Conservation (phyloP, 2,329 filamentous ascomycete species). For the Cyphellophora attinorum region DNA sequence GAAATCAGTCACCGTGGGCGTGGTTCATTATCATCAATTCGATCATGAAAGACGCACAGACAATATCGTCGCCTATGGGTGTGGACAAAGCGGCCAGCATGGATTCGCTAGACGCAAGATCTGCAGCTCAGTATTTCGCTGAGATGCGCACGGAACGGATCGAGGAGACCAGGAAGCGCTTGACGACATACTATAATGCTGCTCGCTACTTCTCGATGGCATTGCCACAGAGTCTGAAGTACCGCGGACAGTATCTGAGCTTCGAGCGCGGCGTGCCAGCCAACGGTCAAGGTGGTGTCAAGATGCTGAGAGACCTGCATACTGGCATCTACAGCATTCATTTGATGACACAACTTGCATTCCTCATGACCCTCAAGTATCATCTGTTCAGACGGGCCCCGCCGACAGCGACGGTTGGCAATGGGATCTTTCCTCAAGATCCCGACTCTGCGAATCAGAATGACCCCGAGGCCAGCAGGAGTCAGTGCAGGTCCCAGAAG, state of each 20-base stretch:
- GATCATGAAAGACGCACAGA: conserved; percentile 28
- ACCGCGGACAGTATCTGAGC: conserved; percentile 22
- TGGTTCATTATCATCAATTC: conserved; percentile 33
- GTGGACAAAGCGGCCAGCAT: conserved; percentile 8
- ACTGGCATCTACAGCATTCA: conserved; percentile 24
- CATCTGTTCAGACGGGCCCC: conserved; percentile 19
- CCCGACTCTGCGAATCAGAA: not conserved
- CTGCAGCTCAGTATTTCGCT: not conserved
- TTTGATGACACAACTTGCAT: conserved; percentile 25
- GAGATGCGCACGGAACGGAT: conserved; percentile 3
- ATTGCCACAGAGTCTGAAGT: conserved; percentile 22
- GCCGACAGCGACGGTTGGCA: not conserved
- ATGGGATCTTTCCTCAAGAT: not conserved
- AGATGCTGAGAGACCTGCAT: conserved; percentile 7
- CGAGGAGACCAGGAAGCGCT: conserved; percentile 15
- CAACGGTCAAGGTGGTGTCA: not conserved
- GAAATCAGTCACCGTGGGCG: conserved; percentile 25
- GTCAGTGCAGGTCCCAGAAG: too few relatives aligned
- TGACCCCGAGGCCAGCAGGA: too few relatives aligned
- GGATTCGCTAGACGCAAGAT: conserved; percentile 1
- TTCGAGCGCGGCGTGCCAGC: conserved; percentile 1
- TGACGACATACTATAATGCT: conserved; percentile 17
- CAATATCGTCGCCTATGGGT: conserved; percentile 22
- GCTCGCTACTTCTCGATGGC: conserved; percentile 18
- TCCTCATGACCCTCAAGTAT: conserved; percentile 26